Conservation (phyloP, 345 rosid species). For the Eucalyptus sideroxylon region DNA sequence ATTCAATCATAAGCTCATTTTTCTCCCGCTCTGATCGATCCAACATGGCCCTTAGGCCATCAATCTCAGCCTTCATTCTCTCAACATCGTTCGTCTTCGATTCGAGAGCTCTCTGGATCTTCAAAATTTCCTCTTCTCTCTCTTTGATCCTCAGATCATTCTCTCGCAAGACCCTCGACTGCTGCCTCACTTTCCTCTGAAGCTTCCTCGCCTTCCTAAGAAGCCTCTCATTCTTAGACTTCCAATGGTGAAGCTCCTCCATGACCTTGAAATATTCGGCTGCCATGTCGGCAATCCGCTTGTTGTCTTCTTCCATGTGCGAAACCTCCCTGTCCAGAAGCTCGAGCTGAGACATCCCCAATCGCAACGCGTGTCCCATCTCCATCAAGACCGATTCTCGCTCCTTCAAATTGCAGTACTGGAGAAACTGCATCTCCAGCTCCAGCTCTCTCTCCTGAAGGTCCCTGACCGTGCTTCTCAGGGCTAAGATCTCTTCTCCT, state of each 20-base stretch:
- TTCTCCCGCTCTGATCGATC: constrained; percentile 28
- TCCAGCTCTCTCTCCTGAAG: constrained; percentile 36
- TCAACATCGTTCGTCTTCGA: constrained; percentile 2
- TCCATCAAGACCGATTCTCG: constrained; percentile 47
- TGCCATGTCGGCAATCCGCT: constrained; percentile 19
- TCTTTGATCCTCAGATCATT: constrained; percentile 15
- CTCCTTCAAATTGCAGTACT: constrained; percentile 39
- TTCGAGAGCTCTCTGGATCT: constrained; percentile 9
- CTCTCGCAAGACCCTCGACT: constrained; percentile 10
- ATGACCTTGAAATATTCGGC: constrained; percentile 16
- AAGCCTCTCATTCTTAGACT: constrained; percentile 30
- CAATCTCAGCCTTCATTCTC: constrained; percentile 29
- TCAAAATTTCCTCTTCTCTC: constrained; percentile 21
- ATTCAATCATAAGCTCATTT: constrained; percentile 6
- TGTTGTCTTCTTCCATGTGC: constrained; percentile 30
- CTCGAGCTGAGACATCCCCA: constrained; percentile 27
- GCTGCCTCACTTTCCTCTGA: constrained; percentile 17
- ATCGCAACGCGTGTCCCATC: constrained; percentile 18
- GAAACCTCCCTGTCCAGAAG: constrained; percentile 33
- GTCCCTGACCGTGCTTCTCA: constrained; percentile 24
- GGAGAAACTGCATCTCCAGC: constrained; percentile 21
- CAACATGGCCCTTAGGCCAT: constrained; percentile 6
- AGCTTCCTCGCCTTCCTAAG: constrained; percentile 36
- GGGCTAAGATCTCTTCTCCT: constrained; percentile 6
- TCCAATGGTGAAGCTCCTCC: constrained; percentile 20